phyloP scores from a whole-genome alignment of 768 basidiomycete genomes.

The Gelatoporia subvermispora region DNA sequence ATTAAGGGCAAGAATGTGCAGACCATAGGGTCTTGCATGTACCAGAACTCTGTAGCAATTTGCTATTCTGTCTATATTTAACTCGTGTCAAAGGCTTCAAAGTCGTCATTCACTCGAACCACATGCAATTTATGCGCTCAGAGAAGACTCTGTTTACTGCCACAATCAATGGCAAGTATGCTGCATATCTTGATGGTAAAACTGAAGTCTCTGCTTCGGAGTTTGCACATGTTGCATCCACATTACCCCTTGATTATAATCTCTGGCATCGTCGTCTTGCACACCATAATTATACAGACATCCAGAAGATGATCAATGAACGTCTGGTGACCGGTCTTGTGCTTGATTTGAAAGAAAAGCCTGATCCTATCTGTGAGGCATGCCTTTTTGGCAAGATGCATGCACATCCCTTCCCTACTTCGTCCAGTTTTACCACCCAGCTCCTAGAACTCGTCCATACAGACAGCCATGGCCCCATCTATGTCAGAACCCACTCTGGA shows the following conservation, averaged over 20 bases:
- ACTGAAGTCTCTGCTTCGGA: too few relatives aligned
- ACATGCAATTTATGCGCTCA: conserved; percentile 3
- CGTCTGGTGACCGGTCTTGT: conserved; percentile 13
- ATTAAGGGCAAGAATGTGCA: too few relatives aligned
- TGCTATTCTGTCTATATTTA: conserved; percentile 18
- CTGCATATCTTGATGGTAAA: background rate
- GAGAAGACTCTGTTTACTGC: too few relatives aligned
- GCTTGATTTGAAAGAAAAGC: conserved; percentile 4
- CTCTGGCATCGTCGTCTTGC: conserved; percentile 24
- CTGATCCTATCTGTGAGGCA: conserved; percentile 17
- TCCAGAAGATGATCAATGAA: conserved; percentile 4
- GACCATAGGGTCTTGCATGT: too few relatives aligned
- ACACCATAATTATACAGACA: conserved; percentile 10
- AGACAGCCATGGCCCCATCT: conserved; percentile 19
- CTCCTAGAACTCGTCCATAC: conserved; percentile 20
- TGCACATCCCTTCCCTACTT: conserved; percentile 15
- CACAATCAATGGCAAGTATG: background rate
- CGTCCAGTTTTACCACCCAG: conserved; percentile 4
- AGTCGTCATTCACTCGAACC: conserved; percentile 4
- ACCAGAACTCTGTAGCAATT: background rate
- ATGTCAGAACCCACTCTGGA: background rate
- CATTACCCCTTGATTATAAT: background rate
- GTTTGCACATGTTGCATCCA: background rate
- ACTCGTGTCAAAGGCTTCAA: conserved; percentile 18
- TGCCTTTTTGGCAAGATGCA: conserved; percentile 19